Conservation (phyloP, 2,329 filamentous ascomycete species). For the Pestalotiopsis sp. region DNA sequence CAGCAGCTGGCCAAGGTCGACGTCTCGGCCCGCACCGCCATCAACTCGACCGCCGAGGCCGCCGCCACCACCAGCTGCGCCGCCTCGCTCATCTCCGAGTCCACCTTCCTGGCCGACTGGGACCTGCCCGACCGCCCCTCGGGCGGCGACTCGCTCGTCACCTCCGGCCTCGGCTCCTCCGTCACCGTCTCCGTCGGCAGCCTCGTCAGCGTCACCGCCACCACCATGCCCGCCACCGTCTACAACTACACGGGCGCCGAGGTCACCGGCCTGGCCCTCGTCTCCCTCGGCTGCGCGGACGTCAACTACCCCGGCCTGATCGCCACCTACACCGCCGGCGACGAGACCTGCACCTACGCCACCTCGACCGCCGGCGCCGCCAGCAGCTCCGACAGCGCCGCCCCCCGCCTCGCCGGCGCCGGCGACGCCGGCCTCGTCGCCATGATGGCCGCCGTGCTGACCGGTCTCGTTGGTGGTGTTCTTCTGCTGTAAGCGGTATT, state of each 20-base stretch:
- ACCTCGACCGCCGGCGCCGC: constrained; percentile 14
- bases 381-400: constrained; percentile 10
- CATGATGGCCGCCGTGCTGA: constrained; percentile 2
- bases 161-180: constrained; percentile 63
- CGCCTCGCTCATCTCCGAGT: constrained; percentile 60
- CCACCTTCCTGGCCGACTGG: constrained; percentile 70
- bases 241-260: constrained; percentile 37
- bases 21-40: constrained; percentile 60
- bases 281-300: constrained; percentile 9
- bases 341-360: constrained; percentile 17
- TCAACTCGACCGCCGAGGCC: constrained; percentile 54
- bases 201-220: constrained; percentile 61
- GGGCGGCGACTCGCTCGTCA: constrained; percentile 66
- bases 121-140: constrained; percentile 65
- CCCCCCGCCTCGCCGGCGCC: neutral
- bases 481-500: neutral
- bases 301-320: constrained; percentile 16
- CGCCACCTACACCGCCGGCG: constrained; percentile 16
- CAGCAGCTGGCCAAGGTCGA: constrained; percentile 20
- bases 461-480: neutral
- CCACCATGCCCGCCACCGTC: constrained; percentile 54
- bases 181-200: constrained; percentile 55
- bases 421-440: neutral
- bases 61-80: constrained; percentile 59
- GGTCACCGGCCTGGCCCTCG: constrained; percentile 46